Conservation (phyloP, 768 basidiomycete genomes). For the Psilocybe sp. region DNA sequence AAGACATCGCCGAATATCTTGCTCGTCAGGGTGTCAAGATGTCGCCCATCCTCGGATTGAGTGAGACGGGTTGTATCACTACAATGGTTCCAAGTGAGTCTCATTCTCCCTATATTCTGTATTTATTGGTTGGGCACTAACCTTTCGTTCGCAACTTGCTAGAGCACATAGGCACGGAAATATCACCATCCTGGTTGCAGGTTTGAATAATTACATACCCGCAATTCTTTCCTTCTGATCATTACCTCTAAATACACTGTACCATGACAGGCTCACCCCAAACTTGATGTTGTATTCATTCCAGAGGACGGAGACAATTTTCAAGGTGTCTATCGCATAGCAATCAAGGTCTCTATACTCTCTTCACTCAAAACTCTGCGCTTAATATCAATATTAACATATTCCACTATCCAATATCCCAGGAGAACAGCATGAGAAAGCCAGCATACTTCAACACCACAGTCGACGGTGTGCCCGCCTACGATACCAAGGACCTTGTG, state of each 20-base stretch:
- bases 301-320: not conserved
- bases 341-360: not conserved
- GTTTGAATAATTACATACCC: not conserved
- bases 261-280: not conserved
- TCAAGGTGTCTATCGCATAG: not conserved
- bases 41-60: constrained; percentile 4
- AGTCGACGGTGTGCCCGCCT: constrained; percentile 3
- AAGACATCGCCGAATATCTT: not conserved
- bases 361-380: too few species aligned
- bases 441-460: not conserved
- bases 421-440: constrained; percentile 2
- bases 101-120: not conserved
- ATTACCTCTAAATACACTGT: too few species aligned
- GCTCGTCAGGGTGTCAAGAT: constrained; percentile 1
- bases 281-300: constrained; percentile 2
- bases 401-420: too few species aligned
- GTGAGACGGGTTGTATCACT: not conserved
- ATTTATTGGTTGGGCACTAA: constrained; percentile 1
- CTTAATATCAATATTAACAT: too few species aligned
- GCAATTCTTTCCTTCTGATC: not conserved
- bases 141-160: not conserved
- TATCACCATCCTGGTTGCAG: too few species aligned
- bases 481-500: constrained; percentile 2
- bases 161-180: not conserved
- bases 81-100: not conserved